A percentile compares a stretch with the other conserved stretches of the same genome.
phyloP scores from a whole-genome alignment of 768 basidiomycete species.

The Hypsizygus marmoreus region DNA sequence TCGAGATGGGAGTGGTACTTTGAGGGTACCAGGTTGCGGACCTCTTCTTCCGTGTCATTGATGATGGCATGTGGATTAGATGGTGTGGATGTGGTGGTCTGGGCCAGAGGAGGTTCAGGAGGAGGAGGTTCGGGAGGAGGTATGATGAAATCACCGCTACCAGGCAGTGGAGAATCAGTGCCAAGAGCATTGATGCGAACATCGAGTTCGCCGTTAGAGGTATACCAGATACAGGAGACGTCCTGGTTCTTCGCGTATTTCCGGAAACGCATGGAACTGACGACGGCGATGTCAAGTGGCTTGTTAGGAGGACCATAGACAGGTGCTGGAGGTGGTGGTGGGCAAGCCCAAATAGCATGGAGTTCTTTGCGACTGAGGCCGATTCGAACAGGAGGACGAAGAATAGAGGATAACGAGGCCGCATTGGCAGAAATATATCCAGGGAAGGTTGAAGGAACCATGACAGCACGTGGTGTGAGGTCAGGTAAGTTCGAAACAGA shows the following conservation, averaged over 20 bases:
- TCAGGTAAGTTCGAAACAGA: slow-evolving; percentile 9
- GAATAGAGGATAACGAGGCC: neutral
- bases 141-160: neutral
- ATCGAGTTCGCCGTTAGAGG: slow-evolving; percentile 1
- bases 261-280: slow-evolving; percentile 16
- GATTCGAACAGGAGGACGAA: slow-evolving; percentile 5
- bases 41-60: slow-evolving; percentile 2
- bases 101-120: slow-evolving; percentile 13
- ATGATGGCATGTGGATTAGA: no score
- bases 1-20: neutral
- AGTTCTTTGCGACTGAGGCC: slow-evolving; percentile 15
- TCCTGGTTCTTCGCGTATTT: slow-evolving; percentile 22
- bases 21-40: slow-evolving; percentile 26
- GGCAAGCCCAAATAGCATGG: slow-evolving; percentile 12
- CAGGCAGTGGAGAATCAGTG: no score
- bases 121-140: slow-evolving; percentile 15
- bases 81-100: slow-evolving; percentile 5
- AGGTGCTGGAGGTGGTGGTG: slow-evolving; percentile 7
- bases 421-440: slow-evolving; percentile 2
- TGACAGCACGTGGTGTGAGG: neutral
- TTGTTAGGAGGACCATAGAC: slow-evolving; percentile 14
- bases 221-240: slow-evolving; percentile 7
- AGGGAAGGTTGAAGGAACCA: slow-evolving; percentile 1
- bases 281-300: slow-evolving; percentile 15
- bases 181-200: neutral